Evolutionary conservation across 23 red algal species (phyloP), one percentile per base, ranked within the genome.

Genomic region (Agarophyton chilense): DNA sequence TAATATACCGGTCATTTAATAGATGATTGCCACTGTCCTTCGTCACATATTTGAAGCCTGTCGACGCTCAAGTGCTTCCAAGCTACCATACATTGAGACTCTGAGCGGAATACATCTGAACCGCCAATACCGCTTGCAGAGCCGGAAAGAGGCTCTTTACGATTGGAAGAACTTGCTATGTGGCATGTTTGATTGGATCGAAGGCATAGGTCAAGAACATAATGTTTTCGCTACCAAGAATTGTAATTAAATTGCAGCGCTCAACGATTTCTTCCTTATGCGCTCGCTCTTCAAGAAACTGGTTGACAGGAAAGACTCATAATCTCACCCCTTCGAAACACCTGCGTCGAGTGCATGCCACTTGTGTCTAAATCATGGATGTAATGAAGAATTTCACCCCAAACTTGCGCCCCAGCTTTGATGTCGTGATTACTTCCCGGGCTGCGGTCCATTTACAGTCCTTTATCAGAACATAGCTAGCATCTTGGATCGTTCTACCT

Each of bases 371-470:
- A 24, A 47, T 9, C 6, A 47, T 47, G 33, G 13, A 65, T 65
- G 60, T 65, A 65, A 65, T 65, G 60, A 16, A 3, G 16, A 8
- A 17, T 33, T 36, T 58, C 22, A 28, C 55, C 17, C 16, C 16
- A 54, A 28, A 58, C 25, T 0, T 21, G 22, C 22, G 29, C 55
- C 22, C 55, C 9, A 58, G 29, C 10, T 8, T 58, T 28, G 55
- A 28, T 21, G 22, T 58, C 55, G 55, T n/a, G n/a, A n/a, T n/a
- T n/a, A n/a, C n/a, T n/a, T n/a, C n/a, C n/a, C n/a, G n/a, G n/a
- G n/a, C n/a, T n/a, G n/a, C n/a, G n/a, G n/a, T 18, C 35, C 17
- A 65, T 65, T 65, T 65, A 65, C 60, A 65, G 60, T 65, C 31
- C 9, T 65, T 47, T 47, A 9, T 65, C 60, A 9, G 0, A 18